Evolutionary conservation across 768 basidiomycete species (phyloP).

Genomic region (Fistulinella prunicolor): DNA sequence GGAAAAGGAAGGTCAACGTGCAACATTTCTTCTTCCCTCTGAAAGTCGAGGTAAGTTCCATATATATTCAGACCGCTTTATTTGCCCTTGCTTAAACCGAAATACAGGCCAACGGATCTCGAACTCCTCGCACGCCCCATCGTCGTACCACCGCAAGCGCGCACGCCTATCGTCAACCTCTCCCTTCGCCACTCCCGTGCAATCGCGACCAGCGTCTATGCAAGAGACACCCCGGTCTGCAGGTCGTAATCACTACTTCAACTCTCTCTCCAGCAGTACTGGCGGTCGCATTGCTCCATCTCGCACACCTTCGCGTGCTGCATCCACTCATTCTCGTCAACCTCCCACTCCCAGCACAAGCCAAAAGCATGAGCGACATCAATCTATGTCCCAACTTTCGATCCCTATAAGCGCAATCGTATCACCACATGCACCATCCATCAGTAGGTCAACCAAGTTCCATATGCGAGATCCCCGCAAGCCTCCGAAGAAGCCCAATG

Average conservation of each 20-base stretch:
- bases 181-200: conserved; percentile 31
- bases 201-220: conserved; percentile 30
- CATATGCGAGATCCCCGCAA: conserved; percentile 81
- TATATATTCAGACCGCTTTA: conserved; percentile 10
- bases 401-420: conserved; percentile 78
- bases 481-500: conserved; percentile 50
- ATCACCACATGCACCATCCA: conserved; percentile 74
- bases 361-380: conserved; percentile 37
- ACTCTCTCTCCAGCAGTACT: conserved; percentile 37
- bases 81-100: conserved; percentile 24
- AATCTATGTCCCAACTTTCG: conserved; percentile 67
- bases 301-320: conserved; percentile 37
- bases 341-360: conserved; percentile 24
- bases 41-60: conserved; percentile 56
- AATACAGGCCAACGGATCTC: conserved; percentile 53
- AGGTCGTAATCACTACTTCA: conserved; percentile 16
- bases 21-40: conserved; percentile 58
- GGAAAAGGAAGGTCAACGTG: conserved; percentile 45
- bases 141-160: conserved; percentile 71
- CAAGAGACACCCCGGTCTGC: conserved; percentile 25
- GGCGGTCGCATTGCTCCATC: conserved; percentile 27
- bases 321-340: conserved; percentile 34
- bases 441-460: conserved; percentile 55
- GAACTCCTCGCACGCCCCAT: conserved; percentile 58
- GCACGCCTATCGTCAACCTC: conserved; percentile 51